These are phyloP conservation scores for Vachellia collinsii DNA, from an alignment of 306 rosid genomes.

Conservation along the genomic window DNA sequence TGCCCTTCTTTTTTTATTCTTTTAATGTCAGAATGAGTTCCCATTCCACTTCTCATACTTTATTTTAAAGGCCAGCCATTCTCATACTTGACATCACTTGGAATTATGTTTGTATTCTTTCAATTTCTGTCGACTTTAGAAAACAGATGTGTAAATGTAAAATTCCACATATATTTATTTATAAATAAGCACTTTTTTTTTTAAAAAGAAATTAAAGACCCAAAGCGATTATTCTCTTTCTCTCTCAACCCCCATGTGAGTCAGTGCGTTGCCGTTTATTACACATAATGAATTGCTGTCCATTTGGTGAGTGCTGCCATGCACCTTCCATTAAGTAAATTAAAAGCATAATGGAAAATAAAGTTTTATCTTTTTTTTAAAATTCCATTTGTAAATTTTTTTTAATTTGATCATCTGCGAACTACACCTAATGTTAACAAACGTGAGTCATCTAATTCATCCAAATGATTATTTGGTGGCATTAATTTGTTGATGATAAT, in stretches of 20 bases:
- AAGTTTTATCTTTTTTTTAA: neutral
- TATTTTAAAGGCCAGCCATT: slow-evolving; percentile 9
- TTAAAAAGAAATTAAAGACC: neutral
- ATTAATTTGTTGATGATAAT: neutral
- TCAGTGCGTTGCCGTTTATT: neutral
- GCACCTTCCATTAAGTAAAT: neutral
- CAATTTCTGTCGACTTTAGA: neutral
- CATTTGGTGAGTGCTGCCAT: slow-evolving; percentile 18
- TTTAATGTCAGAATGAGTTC: neutral
- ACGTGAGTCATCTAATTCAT: neutral
- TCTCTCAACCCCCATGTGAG: neutral
- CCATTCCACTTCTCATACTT: neutral
- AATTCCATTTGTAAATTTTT: neutral
- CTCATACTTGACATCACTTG: neutral
- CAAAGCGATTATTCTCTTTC: neutral
- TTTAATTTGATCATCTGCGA: neutral
- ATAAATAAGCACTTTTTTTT: neutral
- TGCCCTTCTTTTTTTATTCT: slow-evolving; percentile 17
- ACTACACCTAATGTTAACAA: neutral
- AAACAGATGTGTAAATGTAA: neutral
- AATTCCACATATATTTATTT: neutral
- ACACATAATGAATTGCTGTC: slow-evolving; percentile 13
- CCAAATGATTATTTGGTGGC: neutral
- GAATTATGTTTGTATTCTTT: neutral
- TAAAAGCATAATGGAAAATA: neutral